A percentile compares a stretch with the other conserved stretches of the same genome.
Evolutionary conservation across 2,329 filamentous ascomycete species (phyloP).

Genomic region (Pseudocercospora fuligena): DNA sequence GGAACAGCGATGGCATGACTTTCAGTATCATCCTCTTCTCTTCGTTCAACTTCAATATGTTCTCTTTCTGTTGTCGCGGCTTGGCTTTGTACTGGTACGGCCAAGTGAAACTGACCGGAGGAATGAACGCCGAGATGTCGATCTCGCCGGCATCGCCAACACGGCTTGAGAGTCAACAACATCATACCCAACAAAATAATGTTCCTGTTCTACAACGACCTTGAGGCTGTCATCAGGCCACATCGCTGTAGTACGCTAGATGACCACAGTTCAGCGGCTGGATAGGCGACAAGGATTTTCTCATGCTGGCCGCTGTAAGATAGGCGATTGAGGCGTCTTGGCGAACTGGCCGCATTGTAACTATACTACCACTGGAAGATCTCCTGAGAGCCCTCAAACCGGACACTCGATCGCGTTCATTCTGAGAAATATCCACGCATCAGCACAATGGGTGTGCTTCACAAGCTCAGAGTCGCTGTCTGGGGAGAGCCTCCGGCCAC

Average conservation of each 20-base stretch:
- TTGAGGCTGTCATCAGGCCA: neutral
- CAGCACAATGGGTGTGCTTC: constrained; percentile 30
- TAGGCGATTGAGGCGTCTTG: constrained; percentile 1
- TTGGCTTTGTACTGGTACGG: neutral
- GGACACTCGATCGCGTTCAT: neutral
- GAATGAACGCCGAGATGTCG: constrained; percentile 1
- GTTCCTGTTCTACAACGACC: neutral
- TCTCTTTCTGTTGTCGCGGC: neutral
- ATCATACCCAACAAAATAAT: neutral
- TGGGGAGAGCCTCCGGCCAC: constrained; percentile 36
- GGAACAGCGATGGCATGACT: neutral
- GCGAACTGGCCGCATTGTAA: neutral
- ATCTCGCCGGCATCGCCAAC: neutral
- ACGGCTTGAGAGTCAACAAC: neutral
- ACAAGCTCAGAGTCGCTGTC: constrained; percentile 31
- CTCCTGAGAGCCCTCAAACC: neutral
- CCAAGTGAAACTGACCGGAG: neutral
- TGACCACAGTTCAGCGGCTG: neutral
- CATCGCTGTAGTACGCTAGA: neutral
- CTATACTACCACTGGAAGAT: neutral
- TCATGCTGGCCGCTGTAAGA: neutral
- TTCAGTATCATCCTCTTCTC: neutral
- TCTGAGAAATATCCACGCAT: neutral
- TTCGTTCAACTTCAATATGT: neutral
- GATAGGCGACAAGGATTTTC: neutral